Percentiles rank a stretch among this genome's conserved stretches.
Evolutionary conservation across 2,329 filamentous ascomycete genomes (phyloP).

Genomic region (Epichloe amarillans): DNA sequence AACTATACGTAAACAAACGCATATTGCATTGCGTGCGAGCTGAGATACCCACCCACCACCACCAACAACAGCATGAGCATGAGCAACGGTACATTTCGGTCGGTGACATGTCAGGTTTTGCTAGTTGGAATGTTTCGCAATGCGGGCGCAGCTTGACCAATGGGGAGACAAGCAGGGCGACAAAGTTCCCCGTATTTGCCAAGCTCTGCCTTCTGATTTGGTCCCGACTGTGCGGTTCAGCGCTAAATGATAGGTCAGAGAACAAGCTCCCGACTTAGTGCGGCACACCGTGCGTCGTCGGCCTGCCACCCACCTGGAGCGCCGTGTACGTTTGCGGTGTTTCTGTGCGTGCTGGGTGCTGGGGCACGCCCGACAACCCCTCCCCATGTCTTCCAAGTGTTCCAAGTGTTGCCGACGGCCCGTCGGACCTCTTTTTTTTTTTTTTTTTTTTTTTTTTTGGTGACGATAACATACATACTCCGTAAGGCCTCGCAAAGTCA

Average conservation of each 20-base stretch:
- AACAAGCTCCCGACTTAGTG: background rate
- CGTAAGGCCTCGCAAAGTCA: too few relatives aligned
- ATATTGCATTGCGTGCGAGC: too few relatives aligned
- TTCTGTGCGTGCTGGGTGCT: too few relatives aligned
- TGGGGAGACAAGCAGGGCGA: background rate
- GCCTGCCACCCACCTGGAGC: background rate
- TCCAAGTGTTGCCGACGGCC: too few relatives aligned
- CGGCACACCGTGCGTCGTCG: background rate
- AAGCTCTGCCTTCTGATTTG: constrained; percentile 3
- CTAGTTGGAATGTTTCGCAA: background rate
- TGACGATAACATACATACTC: too few relatives aligned
- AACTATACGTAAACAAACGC: too few relatives aligned
- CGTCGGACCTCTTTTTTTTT: too few relatives aligned
- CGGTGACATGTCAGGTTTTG: background rate
- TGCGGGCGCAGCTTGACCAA: background rate
- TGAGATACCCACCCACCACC: too few relatives aligned
- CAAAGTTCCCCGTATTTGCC: background rate
- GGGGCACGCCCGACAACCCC: too few relatives aligned
- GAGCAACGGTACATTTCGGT: background rate
- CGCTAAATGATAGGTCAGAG: background rate
- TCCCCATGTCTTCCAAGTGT: too few relatives aligned
- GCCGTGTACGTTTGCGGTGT: background rate
- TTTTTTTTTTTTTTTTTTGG: too few relatives aligned
- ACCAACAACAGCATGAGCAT: too few relatives aligned
- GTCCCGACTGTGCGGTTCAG: constrained; percentile 5